phyloP scores from a whole-genome alignment of 495 filamentous ascomycete genomes.

The Thozetella sp. region DNA sequence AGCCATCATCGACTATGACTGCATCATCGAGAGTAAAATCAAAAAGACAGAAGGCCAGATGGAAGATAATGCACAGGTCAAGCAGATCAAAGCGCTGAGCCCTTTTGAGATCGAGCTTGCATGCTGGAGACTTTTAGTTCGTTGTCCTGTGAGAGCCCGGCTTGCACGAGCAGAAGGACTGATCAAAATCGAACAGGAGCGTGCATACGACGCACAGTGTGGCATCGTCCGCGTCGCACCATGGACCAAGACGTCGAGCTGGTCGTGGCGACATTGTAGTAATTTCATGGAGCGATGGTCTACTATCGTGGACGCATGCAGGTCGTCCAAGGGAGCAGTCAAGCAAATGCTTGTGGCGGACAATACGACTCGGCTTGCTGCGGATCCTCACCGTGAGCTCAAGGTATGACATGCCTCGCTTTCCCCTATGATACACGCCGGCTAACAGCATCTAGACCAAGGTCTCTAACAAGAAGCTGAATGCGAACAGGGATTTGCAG shows the following conservation, averaged over 20 bases:
- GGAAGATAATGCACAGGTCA: neutral
- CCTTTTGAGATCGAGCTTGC: neutral
- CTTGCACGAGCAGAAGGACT: neutral
- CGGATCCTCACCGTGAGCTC: neutral
- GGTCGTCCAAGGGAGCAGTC: neutral
- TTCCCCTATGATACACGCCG: no score
- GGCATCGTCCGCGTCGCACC: neutral
- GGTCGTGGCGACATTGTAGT: neutral
- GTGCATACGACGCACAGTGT: neutral
- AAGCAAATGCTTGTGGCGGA: neutral
- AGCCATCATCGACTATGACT: neutral
- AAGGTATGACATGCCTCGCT: neutral
- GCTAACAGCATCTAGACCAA: neutral
- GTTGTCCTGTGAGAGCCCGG: neutral
- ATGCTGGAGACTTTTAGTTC: neutral
- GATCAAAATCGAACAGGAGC: neutral
- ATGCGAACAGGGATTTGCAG: neutral
- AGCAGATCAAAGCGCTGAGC: neutral
- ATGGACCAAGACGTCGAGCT: neutral
- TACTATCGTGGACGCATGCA: neutral
- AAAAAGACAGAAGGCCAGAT: neutral
- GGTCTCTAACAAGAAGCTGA: neutral
- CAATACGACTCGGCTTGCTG: neutral
- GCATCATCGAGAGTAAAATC: neutral
- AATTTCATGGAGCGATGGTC: neutral